phyloP scores from a whole-genome alignment of 139 green algal species.

The Tetraselmis chui region DNA sequence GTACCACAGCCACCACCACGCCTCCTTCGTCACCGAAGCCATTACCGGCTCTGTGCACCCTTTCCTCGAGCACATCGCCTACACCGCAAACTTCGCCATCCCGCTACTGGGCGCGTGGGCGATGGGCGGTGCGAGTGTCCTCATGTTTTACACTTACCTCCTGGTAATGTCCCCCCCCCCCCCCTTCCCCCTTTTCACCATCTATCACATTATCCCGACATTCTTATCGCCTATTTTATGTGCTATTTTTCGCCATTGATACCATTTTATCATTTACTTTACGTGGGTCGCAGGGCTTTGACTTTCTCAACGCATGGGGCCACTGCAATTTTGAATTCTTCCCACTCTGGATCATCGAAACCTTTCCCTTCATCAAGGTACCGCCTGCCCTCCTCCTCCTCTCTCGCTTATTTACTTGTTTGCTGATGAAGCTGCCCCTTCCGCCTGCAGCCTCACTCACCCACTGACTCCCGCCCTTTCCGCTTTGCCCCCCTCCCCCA shows the following conservation, averaged over 20 bases:
- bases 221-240: too few relatives aligned
- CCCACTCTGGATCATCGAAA: conserved; percentile 15
- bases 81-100: conserved; percentile 41
- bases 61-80: conserved; percentile 40
- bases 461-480: too few relatives aligned
- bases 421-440: too few relatives aligned
- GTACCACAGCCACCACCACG: conserved; percentile 46
- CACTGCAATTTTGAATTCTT: conserved; percentile 51
- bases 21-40: conserved; percentile 37
- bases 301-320: conserved; percentile 35
- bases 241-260: too few relatives aligned
- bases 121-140: conserved; percentile 23
- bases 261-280: too few relatives aligned
- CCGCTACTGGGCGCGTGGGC: conserved; percentile 36
- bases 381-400: too few relatives aligned
- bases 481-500: too few relatives aligned
- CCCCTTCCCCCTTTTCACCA: neutral
- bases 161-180: conserved; percentile 2
- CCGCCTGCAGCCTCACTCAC: too few relatives aligned
- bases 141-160: conserved; percentile 42
- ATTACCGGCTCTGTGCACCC: conserved; percentile 41
- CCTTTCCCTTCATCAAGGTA: conserved; percentile 25
- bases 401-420: too few relatives aligned
- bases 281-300: conserved; percentile 31
- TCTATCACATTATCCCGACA: neutral